Evolutionary conservation across 2,329 filamentous ascomycete genomes (phyloP), one percentile per base, ranked within the genome.

Genomic region (Sporothrix curviconia): DNA sequence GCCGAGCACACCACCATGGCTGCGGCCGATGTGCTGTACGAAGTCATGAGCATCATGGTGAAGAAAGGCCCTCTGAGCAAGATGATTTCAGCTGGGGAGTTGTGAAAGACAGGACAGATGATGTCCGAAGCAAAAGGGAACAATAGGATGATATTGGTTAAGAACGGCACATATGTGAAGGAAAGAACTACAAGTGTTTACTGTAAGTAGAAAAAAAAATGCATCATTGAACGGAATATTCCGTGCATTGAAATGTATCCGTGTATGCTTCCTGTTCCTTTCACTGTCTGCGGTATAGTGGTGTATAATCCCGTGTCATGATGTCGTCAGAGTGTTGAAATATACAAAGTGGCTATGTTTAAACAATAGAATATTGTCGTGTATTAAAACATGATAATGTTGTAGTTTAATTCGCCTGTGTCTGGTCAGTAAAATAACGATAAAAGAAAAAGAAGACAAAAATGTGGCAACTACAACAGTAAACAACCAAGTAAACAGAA

Each of bases 31-130:
- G 81, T 82, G 0, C 71, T 92, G 19, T 92, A 87, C 66, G 87
- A 92, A 71, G 82, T 92, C 49, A 87, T 91, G 81, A 89, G 83
- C 12, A 78, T 92, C 60, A 92, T 91, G 87, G 86, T 90, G 15
- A 89, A 90, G 78, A 85, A 84, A 65, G 88, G 87, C 0, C 86
- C 86, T 0, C 72, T 90, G 62, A 86, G 79, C 64, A n/a, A 51
- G 24, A 24, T 40, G 42, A 17, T 49, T 7, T 11, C 2, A 5
- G n/a, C 28, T 14, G 46, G 40, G 12, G 58, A 61, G 40, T n/a
- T 59, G 36, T 56, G 14, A 12, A 37, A n/a, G n/a, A n/a, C n/a
- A n/a, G n/a, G n/a, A n/a, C n/a, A n/a, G n/a, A n/a, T n/a, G n/a
- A n/a, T n/a, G n/a, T n/a, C n/a, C n/a, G n/a, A n/a, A n/a, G n/a